Percentiles rank a stretch among this genome's conserved stretches.
These are phyloP conservation scores for Colletotrichum endophyticum DNA, from an alignment of 2,329 filamentous ascomycete species.

Conservation along the genomic window DNA sequence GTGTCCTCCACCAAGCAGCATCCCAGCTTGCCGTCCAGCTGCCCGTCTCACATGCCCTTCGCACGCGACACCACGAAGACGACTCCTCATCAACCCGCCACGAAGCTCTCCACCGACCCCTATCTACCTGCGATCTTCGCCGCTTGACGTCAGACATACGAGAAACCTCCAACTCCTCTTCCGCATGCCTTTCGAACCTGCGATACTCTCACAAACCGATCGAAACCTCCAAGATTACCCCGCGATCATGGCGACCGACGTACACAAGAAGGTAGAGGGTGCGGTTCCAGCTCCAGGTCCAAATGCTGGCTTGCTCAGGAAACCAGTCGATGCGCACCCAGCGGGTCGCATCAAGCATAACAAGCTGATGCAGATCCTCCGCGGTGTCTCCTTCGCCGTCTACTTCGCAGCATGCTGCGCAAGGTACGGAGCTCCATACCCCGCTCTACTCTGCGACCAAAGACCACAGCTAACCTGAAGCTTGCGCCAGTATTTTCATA, in stretches of 20 bases:
- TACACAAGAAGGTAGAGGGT: slow-evolving; percentile 34
- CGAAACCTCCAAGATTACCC: not conserved
- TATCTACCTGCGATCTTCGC: not conserved
- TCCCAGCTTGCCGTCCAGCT: slow-evolving; percentile 7
- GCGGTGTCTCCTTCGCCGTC: slow-evolving; percentile 54
- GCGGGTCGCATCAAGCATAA: slow-evolving; percentile 62
- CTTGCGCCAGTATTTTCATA: slow-evolving; percentile 59
- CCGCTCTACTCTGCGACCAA: not conserved
- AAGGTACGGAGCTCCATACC: slow-evolving; percentile 43
- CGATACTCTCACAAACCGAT: not conserved
- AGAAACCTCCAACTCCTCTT: not conserved
- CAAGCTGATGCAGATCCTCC: slow-evolving; percentile 51
- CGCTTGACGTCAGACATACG: not conserved
- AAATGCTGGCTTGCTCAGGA: slow-evolving; percentile 12
- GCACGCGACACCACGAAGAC: slow-evolving; percentile 13
- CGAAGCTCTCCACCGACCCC: not conserved
- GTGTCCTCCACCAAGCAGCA: not conserved
- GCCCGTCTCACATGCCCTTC: slow-evolving; percentile 13
- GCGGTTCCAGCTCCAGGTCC: slow-evolving; percentile 24
- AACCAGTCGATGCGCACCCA: slow-evolving; percentile 44
- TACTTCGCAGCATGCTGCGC: slow-evolving; percentile 58
- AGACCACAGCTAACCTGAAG: not conserved
- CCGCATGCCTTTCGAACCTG: not conserved
- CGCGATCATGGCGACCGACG: slow-evolving; percentile 37
- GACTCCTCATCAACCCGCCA: not conserved